These are phyloP conservation scores for Ustilago cynodontis DNA, from an alignment of 1,284 basidiomycete genomes.

Conservation along the genomic window DNA sequence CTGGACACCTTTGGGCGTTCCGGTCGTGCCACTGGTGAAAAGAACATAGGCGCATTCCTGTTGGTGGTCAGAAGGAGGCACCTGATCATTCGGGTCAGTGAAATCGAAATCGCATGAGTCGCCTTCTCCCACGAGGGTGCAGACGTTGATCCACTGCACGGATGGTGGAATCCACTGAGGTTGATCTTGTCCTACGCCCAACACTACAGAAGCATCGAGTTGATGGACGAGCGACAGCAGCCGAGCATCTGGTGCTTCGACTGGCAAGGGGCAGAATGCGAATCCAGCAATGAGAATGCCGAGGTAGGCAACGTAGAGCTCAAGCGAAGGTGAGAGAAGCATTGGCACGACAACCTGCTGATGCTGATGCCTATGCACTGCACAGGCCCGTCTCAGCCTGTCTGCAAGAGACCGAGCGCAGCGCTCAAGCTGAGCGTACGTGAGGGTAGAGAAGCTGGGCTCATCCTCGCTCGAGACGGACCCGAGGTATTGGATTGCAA, in stretches of 20 bases:
- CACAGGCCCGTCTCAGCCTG: too few species aligned
- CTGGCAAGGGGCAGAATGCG: slow-evolving; percentile 23
- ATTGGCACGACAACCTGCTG: slow-evolving; percentile 23
- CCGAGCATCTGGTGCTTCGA: slow-evolving; percentile 16
- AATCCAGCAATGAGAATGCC: slow-evolving; percentile 25
- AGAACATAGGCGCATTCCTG: slow-evolving; percentile 24
- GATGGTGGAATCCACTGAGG: background rate
- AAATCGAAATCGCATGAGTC: too few species aligned
- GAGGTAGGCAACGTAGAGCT: slow-evolving; percentile 26
- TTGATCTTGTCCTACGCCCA: slow-evolving; percentile 2
- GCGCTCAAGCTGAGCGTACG: too few species aligned
- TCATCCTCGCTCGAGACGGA: too few species aligned
- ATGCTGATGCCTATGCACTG: too few species aligned
- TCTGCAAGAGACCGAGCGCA: too few species aligned
- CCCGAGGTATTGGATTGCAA: too few species aligned
- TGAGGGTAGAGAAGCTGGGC: too few species aligned
- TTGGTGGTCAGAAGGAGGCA: too few species aligned
- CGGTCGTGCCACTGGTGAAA: slow-evolving; percentile 1
- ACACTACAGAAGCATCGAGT: slow-evolving; percentile 9
- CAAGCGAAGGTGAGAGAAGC: slow-evolving; percentile 15
- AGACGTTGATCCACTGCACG: too few species aligned
- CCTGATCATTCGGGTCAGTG: background rate
- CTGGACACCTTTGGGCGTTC: slow-evolving; percentile 25
- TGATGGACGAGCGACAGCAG: slow-evolving; percentile 8
- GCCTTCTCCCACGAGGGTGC: too few species aligned